Evolutionary conservation across 257 asterid species (phyloP), one percentile per base, ranked within the genome.

Genomic region (Solanum infundibuliforme): DNA sequence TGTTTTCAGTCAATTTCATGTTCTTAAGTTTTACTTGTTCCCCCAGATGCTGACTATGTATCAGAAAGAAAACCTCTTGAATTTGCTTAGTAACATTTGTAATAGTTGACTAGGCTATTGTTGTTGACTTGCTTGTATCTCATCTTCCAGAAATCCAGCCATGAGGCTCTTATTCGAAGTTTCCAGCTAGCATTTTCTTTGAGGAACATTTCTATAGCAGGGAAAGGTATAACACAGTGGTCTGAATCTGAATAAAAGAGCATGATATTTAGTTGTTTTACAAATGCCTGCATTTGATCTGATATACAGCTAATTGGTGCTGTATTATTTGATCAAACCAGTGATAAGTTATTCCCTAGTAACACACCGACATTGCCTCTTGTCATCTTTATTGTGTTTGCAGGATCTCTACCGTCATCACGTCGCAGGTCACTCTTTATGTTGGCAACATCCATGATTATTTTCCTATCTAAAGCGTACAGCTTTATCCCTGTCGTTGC

Each of bases 131-230:
- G 71, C 86, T 88, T 36, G 76, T 82, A 71, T 88, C 60, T 82
- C 79, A 48, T 87, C 94, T 68, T 89, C 43, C 83, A 95, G 98
- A 95, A 94, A 87, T 92, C 97, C 43, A 81, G 93, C 77, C 88
- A 91, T 58, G 98, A 95, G 87, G 91, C 92, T 89, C 97, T 95
- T 91, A 90, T 92, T 89, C 94, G 93, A 90, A 94, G 97, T 90
- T 94, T 95, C 89, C 98, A 92, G 90, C 95, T 94, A 68, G 94
- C 96, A 23, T 87, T 94, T 90, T 93, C 98, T 62, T 90, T 95
- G 86, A 92, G 98, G 93, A 94, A 89, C 89, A 89, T 92, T 87
- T 91, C 98, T 74, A 92, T 95, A 86, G 93, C 82, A 89, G 94
- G 90, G 91, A 95, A 91, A 94, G 97, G 97, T 95, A 88, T 73